A percentile compares a stretch with the other conserved stretches of the same genome.
These are phyloP conservation scores for Ogataea neopini DNA, from an alignment of 805 yeast genomes.

Conservation along the genomic window DNA sequence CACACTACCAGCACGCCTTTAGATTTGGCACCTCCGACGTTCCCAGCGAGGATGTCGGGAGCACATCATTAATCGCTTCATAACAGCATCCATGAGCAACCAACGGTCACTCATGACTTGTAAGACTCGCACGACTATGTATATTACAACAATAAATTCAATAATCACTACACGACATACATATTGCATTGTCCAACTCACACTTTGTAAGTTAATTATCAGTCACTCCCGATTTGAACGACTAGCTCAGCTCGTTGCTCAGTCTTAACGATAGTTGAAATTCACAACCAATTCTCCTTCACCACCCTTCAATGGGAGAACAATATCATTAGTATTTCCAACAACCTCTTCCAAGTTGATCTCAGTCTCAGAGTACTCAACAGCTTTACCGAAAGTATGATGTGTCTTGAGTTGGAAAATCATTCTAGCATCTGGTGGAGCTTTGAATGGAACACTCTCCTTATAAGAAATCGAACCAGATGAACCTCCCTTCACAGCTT, in stretches of 20 bases:
- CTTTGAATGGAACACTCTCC: conserved; percentile 68
- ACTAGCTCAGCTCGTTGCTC: background rate
- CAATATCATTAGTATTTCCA: conserved; percentile 45
- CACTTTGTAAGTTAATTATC: background rate
- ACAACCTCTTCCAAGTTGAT: conserved; percentile 52
- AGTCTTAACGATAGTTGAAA: conserved; percentile 34
- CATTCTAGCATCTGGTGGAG: conserved; percentile 60
- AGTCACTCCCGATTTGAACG: background rate
- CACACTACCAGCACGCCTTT: no score
- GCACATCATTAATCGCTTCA: no score
- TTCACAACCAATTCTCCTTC: conserved; percentile 39
- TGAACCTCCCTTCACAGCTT: conserved; percentile 49
- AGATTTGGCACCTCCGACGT: no score
- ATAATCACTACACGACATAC: background rate
- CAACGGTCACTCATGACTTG: background rate
- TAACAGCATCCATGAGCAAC: no score
- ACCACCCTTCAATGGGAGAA: conserved; percentile 41
- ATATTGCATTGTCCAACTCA: no score
- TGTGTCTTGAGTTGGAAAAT: conserved; percentile 62
- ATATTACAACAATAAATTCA: background rate
- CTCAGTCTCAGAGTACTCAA: conserved; percentile 60
- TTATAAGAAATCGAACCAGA: conserved; percentile 53
- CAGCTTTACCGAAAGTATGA: conserved; percentile 72
- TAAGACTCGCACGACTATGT: no score
- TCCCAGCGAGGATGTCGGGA: no score